These are phyloP conservation scores for Apiotrichum brassicae DNA, from an alignment of 1,284 basidiomycete species.

Conservation along the genomic window DNA sequence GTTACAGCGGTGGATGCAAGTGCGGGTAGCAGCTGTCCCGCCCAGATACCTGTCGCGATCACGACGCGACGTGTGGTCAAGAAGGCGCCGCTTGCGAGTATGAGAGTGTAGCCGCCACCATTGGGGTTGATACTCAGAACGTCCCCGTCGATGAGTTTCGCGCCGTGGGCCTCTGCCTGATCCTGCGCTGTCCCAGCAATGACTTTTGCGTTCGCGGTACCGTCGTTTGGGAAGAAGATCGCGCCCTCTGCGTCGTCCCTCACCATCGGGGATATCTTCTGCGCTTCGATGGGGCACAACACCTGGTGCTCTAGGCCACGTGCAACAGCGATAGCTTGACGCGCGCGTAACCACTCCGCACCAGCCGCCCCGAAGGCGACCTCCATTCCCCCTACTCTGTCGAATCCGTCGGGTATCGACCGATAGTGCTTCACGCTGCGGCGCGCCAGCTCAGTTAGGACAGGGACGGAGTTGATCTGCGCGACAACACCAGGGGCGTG, in stretches of 20 bases:
- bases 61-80: constrained; percentile 14
- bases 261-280: constrained; percentile 8
- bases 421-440: constrained; percentile 18
- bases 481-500: constrained; percentile 31
- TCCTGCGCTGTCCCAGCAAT: constrained; percentile 15
- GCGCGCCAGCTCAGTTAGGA: constrained; percentile 23
- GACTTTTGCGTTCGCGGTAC: constrained; percentile 17
- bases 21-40: constrained; percentile 20
- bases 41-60: constrained; percentile 24
- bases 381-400: constrained; percentile 23
- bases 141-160: constrained; percentile 12
- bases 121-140: constrained; percentile 5
- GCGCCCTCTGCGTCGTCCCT: constrained; percentile 6
- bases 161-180: constrained; percentile 12
- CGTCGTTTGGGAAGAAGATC: constrained; percentile 18
- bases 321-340: constrained; percentile 16
- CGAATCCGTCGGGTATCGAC: constrained; percentile 14
- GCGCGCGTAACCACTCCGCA: constrained; percentile 9
- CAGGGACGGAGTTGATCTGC: constrained; percentile 18
- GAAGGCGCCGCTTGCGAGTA: not conserved
- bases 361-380: constrained; percentile 2
- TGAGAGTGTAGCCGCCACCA: not conserved
- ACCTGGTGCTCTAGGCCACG: constrained; percentile 48
- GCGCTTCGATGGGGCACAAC: constrained; percentile 22
- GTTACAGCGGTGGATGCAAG: constrained; percentile 8